Base-by-base conservation (phyloP, 768 basidiomycete genomes). In the Phylloporus arenicola region DNA sequence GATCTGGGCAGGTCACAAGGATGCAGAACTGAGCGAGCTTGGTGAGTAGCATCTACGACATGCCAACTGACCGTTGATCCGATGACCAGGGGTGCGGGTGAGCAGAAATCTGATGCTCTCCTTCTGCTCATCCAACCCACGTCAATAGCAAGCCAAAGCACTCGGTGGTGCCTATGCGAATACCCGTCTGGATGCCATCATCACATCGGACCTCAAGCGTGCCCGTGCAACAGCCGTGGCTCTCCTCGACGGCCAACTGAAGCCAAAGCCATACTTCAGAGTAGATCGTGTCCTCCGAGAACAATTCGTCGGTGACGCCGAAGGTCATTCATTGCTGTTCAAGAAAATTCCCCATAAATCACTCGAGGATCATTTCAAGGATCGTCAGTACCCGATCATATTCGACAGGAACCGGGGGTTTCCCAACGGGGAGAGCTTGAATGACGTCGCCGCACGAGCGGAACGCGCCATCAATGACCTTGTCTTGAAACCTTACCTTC, bases 1-100 rank as follows among this genome's bases (percentile, higher is more conserved):
- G 24, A 64, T 85, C 5, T 88, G 87, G 86, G 85, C 87, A 37
- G 88, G 88, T 6, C 85, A 83, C 77, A 76, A 72, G 52, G 86
- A 92, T 65, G 78, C 88, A 11, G 77, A 82, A 1, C 71, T 92
- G 14, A 82, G 84, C 17, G 86, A 84, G 56, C 84, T 89, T 59
- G 88, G 88, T 84, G 63, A 59, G 69, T 62, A 2, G 5, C 39
- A 42, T 39, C 48, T 38, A n/a, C 14, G 27, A 38, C 14, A 17
- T 42, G 39, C 9, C 19, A 43, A 3, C 39, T 48, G 19, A 59
- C 46, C 41, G 44, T 10, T 29, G 8, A 50, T 50, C 47, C 41
- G 19, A 14, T 35, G 12, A n/a, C 31, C 63, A 83, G 82, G 81
- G n/a, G 77, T 79, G 71, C 74, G 73, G 54, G 83, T 79, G 58